Base-by-base conservation (phyloP, 2,329 filamentous ascomycete species). In the Fusarium sp. region DNA sequence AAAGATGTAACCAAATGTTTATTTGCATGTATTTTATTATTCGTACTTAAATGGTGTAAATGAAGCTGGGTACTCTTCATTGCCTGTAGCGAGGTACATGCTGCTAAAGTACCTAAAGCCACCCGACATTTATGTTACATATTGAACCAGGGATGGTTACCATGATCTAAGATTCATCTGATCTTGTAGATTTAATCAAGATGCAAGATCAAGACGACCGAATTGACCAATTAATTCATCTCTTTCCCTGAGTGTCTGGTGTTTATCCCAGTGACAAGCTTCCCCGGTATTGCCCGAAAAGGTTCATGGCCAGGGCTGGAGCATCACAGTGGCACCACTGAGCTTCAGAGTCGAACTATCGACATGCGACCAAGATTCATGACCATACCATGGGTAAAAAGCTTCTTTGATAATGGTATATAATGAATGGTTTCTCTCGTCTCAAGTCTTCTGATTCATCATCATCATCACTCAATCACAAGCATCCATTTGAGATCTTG, bases 261-360 rank as follows among this genome's bases (percentile, higher is more conserved):
- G 37, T 48, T 58, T 18, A 52, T 54, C 14, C 35, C 18, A 20
- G 39, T 33, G 11, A 37, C 48, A 31, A 33, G 48, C 27, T 33
- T 43, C 59, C 73, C 73, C 73, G 73, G 73, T 69, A 69, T 59
- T 37, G 60, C 71, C 74, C 73, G 73, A 62, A 63, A 68, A 52
- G 73, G 73, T 64, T 68, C 59, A 24, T 61, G 57, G 18, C 61
- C 65, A 64, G 69, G 71, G 74, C 61, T 68, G 31, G 71, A 64
- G 63, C 64, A 41, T 52, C 31, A 48, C 52, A 22, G 71, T 78
- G 74, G 71, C 76, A 70, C 77, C 77, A 78, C 75, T 61, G 63
- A 64, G 62, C 68, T 54, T 52, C 64, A 65, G 61, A 66, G 65
- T 78, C 73, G 73, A 70, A 76, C 67, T 71, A 75, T 75, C 68